Evolutionary conservation across 2,329 filamentous ascomycete species (phyloP), one percentile per base, ranked within the genome.

Genomic region (Pseudopyricularia cyperi): DNA sequence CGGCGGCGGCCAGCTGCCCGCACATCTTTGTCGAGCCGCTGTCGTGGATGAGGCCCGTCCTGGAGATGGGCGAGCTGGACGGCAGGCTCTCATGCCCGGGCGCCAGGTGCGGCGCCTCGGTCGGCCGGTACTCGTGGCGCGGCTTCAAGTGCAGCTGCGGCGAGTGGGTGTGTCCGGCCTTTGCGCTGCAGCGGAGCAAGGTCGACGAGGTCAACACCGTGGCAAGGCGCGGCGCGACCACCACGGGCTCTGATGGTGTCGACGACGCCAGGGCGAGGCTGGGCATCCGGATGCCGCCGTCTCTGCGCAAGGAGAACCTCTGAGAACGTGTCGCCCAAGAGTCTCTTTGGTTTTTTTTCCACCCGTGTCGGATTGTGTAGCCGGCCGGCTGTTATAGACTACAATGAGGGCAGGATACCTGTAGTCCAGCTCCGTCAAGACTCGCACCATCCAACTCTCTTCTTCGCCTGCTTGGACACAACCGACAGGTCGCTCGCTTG

Each of bases 81-180:
- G 93, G 93, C 24, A 82, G 91, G 9, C 73, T 98, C 32, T 79
- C 82, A 54, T 98, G 93, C 62, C 91, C 93, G 9, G 86, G 83
- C 59, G 54, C 65, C 8, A 85, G 84, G 61, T 98, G 93, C 66
- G 80, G 79, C 47, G 82, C 87, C 39, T 89, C 88, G 51, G 80
- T 97, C 48, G 93, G 93, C 37, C 87, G 93, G 60, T 98, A 96
- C 63, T 87, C 91, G 51, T 98, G 93, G 93, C 89, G 94, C 65
- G 93, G 93, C 14, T 85, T 96, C 75, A 83, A 82, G 65, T 98
- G 93, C 70, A 93, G 82, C 63, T 98, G 93, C 66, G 82, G 85
- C 35, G 81, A 84, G 56, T 97, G 93, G 91, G 77, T 96, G 22
- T 87, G 89, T 50, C 91, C 93, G 8, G 90, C 86, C 1, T 93